Evolutionary conservation across 2,329 filamentous ascomycete genomes (phyloP).

Genomic region (Claviceps quebecensis): DNA sequence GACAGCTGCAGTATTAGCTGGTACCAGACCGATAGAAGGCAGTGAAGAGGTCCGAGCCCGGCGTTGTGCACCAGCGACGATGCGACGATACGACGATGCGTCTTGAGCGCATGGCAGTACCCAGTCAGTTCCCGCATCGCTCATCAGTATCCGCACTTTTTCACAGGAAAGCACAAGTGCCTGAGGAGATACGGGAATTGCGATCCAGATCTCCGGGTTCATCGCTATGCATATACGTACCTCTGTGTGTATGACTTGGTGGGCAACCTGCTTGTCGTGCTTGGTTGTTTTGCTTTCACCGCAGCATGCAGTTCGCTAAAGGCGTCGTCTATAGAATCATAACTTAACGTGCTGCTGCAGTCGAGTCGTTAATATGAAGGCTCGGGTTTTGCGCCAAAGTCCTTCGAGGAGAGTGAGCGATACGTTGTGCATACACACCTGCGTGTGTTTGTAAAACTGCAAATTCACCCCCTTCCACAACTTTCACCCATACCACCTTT

Average conservation of each 20-base stretch:
- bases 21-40: conserved; percentile 8
- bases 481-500: background rate
- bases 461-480: background rate
- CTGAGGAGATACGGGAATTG: background rate
- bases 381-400: background rate
- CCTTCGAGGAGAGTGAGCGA: background rate
- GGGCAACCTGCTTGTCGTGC: no score
- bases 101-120: background rate
- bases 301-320: background rate
- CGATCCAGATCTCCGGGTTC: conserved; percentile 6
- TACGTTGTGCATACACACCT: no score
- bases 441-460: no score
- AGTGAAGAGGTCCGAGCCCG: background rate
- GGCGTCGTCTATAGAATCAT: background rate
- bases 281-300: background rate
- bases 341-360: background rate
- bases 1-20: conserved; percentile 6
- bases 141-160: background rate
- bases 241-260: background rate
- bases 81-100: background rate
- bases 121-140: background rate
- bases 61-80: background rate
- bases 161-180: background rate
- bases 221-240: background rate
- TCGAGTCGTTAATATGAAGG: background rate